Evolutionary conservation across 2,329 filamentous ascomycete species (phyloP).

Genomic region (Trichoderma afroharzianum): DNA sequence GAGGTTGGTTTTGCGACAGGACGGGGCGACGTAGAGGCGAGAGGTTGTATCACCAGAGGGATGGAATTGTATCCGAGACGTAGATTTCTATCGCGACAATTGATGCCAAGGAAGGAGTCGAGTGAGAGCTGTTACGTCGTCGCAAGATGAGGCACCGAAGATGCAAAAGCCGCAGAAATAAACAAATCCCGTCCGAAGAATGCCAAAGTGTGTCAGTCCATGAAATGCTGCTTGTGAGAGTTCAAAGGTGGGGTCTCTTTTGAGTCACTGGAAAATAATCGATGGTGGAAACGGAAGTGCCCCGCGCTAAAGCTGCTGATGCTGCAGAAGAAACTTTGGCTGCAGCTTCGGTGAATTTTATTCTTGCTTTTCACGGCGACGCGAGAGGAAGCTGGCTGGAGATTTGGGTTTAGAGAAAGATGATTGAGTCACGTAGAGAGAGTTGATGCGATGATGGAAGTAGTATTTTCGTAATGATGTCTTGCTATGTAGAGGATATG

Average conservation of each 20-base stretch:
- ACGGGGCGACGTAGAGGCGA: not conserved
- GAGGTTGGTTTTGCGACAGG: not conserved
- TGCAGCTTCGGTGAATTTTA: not conserved
- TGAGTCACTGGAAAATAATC: slow-evolving; percentile 35
- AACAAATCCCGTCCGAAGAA: not conserved
- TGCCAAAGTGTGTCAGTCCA: not conserved
- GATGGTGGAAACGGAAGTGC: slow-evolving; percentile 23
- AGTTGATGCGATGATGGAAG: not conserved
- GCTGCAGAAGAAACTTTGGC: not conserved
- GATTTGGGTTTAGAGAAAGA: not conserved
- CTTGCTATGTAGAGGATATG: not conserved
- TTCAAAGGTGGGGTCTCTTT: slow-evolving; percentile 15
- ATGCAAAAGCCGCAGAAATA: not conserved
- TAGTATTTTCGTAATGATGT: not conserved
- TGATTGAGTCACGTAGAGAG: not conserved
- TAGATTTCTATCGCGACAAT: not conserved
- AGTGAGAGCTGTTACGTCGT: not conserved
- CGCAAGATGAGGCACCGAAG: not conserved
- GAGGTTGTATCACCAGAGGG: not conserved
- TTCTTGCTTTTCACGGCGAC: not conserved
- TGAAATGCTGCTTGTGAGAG: slow-evolving; percentile 14
- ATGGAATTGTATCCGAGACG: not conserved
- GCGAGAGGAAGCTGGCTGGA: not conserved
- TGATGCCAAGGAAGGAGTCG: not conserved
- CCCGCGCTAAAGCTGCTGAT: slow-evolving; percentile 32